A percentile compares a stretch with the other conserved stretches of the same genome.
Conservation (phyloP, 139 green algal species). For the Tetradesmus obliquus region DNA sequence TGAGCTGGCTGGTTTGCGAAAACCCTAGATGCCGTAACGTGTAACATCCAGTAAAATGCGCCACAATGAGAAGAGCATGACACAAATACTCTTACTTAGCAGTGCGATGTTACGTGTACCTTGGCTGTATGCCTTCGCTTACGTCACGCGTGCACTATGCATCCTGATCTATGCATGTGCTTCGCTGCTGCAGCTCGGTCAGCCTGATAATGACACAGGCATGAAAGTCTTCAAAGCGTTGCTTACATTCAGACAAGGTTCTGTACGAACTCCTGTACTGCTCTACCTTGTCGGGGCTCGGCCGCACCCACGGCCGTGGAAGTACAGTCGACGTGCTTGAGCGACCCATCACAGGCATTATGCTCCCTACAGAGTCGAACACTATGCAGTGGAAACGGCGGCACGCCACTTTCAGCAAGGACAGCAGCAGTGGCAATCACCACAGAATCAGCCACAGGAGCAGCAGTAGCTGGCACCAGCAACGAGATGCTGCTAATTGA, state of each 20-base stretch:
- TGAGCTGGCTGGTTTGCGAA: neutral
- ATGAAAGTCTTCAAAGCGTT: neutral
- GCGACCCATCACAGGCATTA: neutral
- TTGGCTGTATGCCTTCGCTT: neutral
- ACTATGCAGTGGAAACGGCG: neutral
- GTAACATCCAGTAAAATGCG: neutral
- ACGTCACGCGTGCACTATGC: neutral
- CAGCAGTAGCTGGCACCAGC: neutral
- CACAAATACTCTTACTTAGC: neutral
- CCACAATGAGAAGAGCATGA: no score
- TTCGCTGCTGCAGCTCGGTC: neutral
- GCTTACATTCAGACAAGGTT: neutral
- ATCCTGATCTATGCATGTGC: neutral
- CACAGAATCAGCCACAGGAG: neutral
- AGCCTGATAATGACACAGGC: neutral
- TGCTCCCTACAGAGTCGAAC: neutral
- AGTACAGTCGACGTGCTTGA: neutral
- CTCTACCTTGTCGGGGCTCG: neutral
- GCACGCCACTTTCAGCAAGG: neutral
- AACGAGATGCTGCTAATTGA: slow-evolving; percentile 32
- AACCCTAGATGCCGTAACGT: neutral
- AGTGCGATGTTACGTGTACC: neutral
- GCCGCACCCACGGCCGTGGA: neutral
- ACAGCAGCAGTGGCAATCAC: neutral
- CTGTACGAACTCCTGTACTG: neutral